Conservation (phyloP, 2,329 filamentous ascomycete genomes). For the Pestalotiopsis sp. region DNA sequence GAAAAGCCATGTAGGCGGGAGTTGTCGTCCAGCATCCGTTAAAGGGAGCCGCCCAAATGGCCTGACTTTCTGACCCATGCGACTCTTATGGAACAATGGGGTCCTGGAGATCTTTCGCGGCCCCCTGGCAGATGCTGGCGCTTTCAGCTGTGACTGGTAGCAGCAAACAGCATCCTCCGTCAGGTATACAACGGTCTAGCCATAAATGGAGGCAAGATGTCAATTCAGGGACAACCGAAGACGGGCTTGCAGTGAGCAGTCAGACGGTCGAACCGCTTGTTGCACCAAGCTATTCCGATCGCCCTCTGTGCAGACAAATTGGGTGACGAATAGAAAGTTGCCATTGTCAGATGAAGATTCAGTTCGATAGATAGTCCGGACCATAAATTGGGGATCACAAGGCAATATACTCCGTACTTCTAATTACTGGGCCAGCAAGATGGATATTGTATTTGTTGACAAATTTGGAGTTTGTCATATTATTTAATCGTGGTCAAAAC, state of each 20-base stretch:
- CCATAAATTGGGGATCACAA: no score
- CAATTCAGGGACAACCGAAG: not conserved
- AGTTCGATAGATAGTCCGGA: no score
- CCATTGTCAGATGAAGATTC: no score
- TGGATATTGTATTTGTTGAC: not conserved
- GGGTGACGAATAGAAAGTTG: no score
- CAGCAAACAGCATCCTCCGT: not conserved
- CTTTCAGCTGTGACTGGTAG: not conserved
- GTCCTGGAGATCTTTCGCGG: slow-evolving; percentile 1
- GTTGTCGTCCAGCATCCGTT: not conserved
- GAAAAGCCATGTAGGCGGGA: not conserved
- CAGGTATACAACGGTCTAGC: not conserved
- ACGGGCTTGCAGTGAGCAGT: not conserved
- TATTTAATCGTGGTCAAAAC: not conserved
- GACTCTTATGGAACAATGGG: slow-evolving; percentile 5
- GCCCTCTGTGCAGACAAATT: no score
- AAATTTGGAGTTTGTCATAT: not conserved
- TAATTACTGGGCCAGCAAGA: no score
- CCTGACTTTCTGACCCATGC: slow-evolving; percentile 11
- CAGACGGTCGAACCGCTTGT: not conserved
- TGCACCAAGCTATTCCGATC: no score
- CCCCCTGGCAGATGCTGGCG: not conserved
- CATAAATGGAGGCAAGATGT: not conserved
- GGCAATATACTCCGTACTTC: no score
- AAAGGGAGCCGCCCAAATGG: not conserved